phyloP scores from a whole-genome alignment of 441 rosid species.

The Manihot esculenta region DNA sequence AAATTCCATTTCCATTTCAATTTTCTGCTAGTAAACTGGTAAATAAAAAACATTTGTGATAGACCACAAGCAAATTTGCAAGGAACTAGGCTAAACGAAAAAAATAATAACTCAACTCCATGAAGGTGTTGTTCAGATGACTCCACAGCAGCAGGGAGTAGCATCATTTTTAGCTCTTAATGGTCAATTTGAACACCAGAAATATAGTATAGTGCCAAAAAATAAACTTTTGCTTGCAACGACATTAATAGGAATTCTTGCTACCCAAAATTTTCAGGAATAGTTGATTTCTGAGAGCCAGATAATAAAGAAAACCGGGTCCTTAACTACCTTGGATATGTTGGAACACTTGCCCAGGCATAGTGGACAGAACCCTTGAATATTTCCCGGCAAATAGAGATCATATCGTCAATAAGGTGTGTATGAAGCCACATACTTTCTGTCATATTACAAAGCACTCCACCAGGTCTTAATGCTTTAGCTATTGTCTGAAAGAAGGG shows the following conservation, averaged over 20 bases:
- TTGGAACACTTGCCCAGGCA: slow-evolving; percentile 97
- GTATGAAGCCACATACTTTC: slow-evolving; percentile 99
- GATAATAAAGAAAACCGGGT: slow-evolving; percentile 7
- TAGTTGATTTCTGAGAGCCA: background rate
- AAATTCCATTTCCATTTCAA: background rate
- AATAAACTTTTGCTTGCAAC: too few relatives aligned
- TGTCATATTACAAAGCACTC: slow-evolving; percentile 96
- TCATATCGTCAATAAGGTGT: slow-evolving; percentile 88
- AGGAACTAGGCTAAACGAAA: background rate
- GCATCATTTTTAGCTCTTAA: background rate
- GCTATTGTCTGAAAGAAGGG: slow-evolving; percentile 88
- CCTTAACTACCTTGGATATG: slow-evolving; percentile 77
- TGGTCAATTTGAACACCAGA: background rate
- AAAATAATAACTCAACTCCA: background rate
- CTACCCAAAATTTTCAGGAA: background rate
- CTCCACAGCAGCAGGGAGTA: background rate
- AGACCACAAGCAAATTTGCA: background rate
- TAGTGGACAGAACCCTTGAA: slow-evolving; percentile 87
- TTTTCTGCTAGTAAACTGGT: background rate
- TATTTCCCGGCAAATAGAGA: slow-evolving; percentile 67
- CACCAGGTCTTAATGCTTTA: slow-evolving; percentile 86
- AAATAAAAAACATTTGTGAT: too few relatives aligned
- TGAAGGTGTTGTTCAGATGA: background rate
- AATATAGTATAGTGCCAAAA: background rate
- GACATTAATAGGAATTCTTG: background rate